Base-by-base conservation (phyloP, 2,329 filamentous ascomycete species). In the Raffaelea albimanens region DNA sequence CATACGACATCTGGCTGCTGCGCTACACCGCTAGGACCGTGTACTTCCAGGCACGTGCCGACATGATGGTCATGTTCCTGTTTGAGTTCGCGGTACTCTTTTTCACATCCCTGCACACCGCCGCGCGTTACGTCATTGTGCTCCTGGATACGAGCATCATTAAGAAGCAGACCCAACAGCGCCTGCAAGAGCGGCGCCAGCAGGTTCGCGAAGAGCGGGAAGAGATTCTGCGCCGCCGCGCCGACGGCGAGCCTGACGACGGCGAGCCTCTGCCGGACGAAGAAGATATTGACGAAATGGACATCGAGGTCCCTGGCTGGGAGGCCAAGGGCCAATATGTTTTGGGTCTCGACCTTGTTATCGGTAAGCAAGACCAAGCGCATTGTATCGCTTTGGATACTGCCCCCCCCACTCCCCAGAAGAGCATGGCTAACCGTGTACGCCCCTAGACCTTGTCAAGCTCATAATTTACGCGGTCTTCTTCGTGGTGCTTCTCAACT, bases 61-160 rank as follows among this genome's bases (percentile, higher is more conserved):
- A 94, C 50, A 97, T 98, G 86, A 98, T 97, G 89, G 89, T 98
- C 53, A 97, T 98, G 89, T 98, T 98, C 60, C 81, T 94, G 5
- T 98, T 98, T 58, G 93, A 98, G 64, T 97, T 97, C 61, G 90
- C 91, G 34, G 82, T 98, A 40, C 69, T 97, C 51, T 75, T 81
- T 2, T 83, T 94, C 10, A 83, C 82, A 45, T 95, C 91, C 1
- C 72, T 81, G 45, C 89, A 91, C 43, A 95, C 89, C 0, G 75
- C 79, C 2, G 72, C 81, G 47, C 82, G 90, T 50, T 98, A 98
- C 64, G 64, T 77, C 19, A 76, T 97, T 44, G 86, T 85, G 3
- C 66, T 96, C 40, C 71, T 82, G 9, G 93, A 98, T 63, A 78
- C 85, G 42, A 76, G 76, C 43, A 83, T 96, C 45, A 76, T 85